Evolutionary conservation across 73 alveolate species (phyloP).

Genomic region (Halteria grandinella): DNA sequence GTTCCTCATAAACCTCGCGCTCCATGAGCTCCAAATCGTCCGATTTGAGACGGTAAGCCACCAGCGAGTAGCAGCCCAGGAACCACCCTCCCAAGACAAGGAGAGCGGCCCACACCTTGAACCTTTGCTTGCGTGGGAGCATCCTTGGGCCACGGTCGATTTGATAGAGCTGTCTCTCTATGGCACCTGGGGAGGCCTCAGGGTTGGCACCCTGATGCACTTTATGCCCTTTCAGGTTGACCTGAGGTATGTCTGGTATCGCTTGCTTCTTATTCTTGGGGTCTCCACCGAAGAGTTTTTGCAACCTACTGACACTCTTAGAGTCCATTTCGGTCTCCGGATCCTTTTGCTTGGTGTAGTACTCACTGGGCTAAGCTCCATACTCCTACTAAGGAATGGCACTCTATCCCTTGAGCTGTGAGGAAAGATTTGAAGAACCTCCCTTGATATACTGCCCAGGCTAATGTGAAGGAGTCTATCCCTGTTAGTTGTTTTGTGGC

Average conservation of each 20-base stretch:
- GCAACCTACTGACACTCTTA: too few species aligned
- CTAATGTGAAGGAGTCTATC: too few species aligned
- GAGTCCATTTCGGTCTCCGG: too few species aligned
- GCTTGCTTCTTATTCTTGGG: background rate
- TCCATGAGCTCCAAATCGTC: slow-evolving; percentile 77
- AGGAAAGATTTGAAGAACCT: too few species aligned
- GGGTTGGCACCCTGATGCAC: slow-evolving; percentile 30
- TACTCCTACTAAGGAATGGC: too few species aligned
- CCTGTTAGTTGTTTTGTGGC: too few species aligned
- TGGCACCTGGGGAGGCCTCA: slow-evolving; percentile 40
- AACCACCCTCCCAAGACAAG: slow-evolving; percentile 57
- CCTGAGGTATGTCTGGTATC: slow-evolving; percentile 48
- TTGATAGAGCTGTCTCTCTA: slow-evolving; percentile 49
- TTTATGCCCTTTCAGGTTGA: slow-evolving; percentile 61
- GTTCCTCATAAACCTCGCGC: slow-evolving; percentile 73
- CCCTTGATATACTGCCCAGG: too few species aligned
- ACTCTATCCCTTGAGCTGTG: too few species aligned
- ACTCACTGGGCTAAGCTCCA: too few species aligned
- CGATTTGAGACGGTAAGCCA: slow-evolving; percentile 59
- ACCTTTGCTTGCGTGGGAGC: slow-evolving; percentile 66
- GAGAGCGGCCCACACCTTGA: slow-evolving; percentile 66
- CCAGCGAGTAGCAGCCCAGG: slow-evolving; percentile 57
- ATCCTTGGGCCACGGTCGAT: slow-evolving; percentile 68
- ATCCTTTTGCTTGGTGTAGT: too few species aligned
- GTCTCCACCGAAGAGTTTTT: background rate